A percentile compares a stretch with the other conserved stretches of the same genome.
phyloP scores from a whole-genome alignment of 768 basidiomycete genomes.

The Lyophyllum decastes region DNA sequence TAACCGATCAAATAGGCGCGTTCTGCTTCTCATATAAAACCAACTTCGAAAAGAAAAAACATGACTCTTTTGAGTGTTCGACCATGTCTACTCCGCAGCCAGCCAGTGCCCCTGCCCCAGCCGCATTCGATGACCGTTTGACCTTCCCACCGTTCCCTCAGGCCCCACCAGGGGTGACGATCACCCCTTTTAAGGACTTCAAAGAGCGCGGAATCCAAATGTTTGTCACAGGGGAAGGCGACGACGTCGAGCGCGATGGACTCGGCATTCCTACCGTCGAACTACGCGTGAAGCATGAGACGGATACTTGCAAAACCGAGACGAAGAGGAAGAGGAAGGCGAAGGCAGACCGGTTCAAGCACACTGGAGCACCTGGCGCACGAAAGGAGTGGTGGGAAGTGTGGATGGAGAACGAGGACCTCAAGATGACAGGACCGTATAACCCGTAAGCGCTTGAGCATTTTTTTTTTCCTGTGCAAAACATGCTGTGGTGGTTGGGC shows the following conservation, averaged over 20 bases:
- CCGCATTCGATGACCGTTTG: constrained; percentile 17
- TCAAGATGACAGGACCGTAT: constrained; percentile 42
- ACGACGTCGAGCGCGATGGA: constrained; percentile 64
- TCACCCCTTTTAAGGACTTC: constrained; percentile 47
- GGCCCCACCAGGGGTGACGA: constrained; percentile 36
- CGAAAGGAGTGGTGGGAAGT: constrained; percentile 63
- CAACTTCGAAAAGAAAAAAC: background rate
- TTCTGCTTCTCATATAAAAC: constrained; percentile 6
- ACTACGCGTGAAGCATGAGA: constrained; percentile 51
- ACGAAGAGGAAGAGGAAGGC: constrained; percentile 52
- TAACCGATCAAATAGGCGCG: constrained; percentile 19
- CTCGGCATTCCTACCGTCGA: constrained; percentile 67
- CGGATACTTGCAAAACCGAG: constrained; percentile 58
- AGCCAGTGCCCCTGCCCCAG: background rate
- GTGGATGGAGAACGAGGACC: constrained; percentile 67
- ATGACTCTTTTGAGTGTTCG: constrained; percentile 2
- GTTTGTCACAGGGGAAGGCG: constrained; percentile 36
- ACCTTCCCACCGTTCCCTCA: constrained; percentile 53
- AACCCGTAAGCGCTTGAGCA: constrained; percentile 52
- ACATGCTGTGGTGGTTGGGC: background rate
- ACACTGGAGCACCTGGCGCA: background rate
- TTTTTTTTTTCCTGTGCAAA: background rate
- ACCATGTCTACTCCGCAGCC: constrained; percentile 7
- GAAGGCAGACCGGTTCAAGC: constrained; percentile 24
- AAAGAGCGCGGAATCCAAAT: constrained; percentile 43